Evolutionary conservation across 768 basidiomycete species (phyloP), one percentile per base, ranked within the genome.

Genomic region (Boletus barrowsii): DNA sequence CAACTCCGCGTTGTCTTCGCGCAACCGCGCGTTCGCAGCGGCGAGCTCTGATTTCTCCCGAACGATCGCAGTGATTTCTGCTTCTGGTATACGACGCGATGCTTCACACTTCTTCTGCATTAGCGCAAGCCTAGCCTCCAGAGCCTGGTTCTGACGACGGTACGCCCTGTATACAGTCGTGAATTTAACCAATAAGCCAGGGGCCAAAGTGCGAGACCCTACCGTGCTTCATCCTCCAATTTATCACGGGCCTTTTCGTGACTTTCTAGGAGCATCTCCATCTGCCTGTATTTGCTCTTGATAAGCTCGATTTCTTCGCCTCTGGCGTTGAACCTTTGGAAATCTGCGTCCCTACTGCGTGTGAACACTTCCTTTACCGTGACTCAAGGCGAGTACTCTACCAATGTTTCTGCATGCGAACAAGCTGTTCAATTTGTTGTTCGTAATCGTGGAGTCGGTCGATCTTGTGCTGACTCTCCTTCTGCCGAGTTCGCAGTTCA

Each of bases 391-490:
- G n/a, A 42, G 18, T 29, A 11, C 70, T 82, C 30, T 68, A 90
- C 93, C 93, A 96, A 60, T 93, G 71, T 47, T 80, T 78, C 64
- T 92, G 88, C 63, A 88, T 80, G 52, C 84, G 82, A 41, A 86
- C 74, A 55, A 91, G 80, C 62, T 93, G 89, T 49, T 90, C 86
- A 42, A 96, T 91, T 61, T 90, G 87, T n/a, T 74, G 76, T 66
- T 97, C 93, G 60, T 94, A 96, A 68, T 96, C 92, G 47, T 78
- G 74, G 41, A 96, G 75, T 17, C 88, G 81, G 56, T 86, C 83
- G 13, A 96, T 81, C 65, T 94, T 94, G 62, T 89, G 89, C 55
- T 85, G 81, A 43, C 79, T 85, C 69, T 90, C 90, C 62, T 90
- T 88, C 59, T 80, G 78, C 62, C 86, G 80, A 18, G 90, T 93